Evolutionary conservation across 2,329 filamentous ascomycete genomes (phyloP).

Genomic region (Simplicillium sp.): DNA sequence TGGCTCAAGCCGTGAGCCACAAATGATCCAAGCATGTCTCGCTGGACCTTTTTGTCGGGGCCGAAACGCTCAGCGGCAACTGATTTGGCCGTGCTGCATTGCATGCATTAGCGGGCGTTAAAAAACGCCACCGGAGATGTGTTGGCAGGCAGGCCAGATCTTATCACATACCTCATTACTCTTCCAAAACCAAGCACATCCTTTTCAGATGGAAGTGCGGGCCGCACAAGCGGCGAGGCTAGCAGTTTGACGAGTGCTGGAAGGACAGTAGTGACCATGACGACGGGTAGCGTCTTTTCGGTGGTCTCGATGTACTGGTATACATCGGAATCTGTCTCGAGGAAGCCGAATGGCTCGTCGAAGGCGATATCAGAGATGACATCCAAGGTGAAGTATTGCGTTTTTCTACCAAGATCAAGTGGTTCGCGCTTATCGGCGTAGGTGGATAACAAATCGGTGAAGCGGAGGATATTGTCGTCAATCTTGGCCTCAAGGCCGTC

Average conservation of each 20-base stretch:
- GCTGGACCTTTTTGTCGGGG: conserved; percentile 27
- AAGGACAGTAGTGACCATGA: conserved; percentile 31
- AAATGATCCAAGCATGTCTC: conserved; percentile 42
- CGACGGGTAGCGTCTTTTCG: conserved; percentile 29
- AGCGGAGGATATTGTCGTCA: conserved; percentile 33
- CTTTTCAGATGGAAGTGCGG: conserved; percentile 28
- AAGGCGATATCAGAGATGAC: conserved; percentile 42
- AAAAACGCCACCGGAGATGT: no score
- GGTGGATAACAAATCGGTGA: conserved; percentile 32
- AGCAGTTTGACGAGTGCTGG: conserved; percentile 30
- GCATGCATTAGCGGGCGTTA: no score
- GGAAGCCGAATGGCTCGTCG: conserved; percentile 35
- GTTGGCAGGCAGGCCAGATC: no score
- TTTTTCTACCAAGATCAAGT: conserved; percentile 35
- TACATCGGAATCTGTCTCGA: conserved; percentile 33
- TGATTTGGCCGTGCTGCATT: conserved; percentile 28
- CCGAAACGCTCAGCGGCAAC: conserved; percentile 36
- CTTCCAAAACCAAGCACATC: conserved; percentile 28
- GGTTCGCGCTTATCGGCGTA: conserved; percentile 27
- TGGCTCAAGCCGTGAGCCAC: conserved; percentile 27
- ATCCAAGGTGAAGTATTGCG: conserved; percentile 43
- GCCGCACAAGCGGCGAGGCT: conserved; percentile 27
- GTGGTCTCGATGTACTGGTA: conserved; percentile 36
- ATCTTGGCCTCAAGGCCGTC: conserved; percentile 36
- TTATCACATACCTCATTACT: conserved; percentile 34